These are phyloP conservation scores for Sporisorium scitamineum DNA, from an alignment of 1,284 basidiomycete species.

Conservation along the genomic window DNA sequence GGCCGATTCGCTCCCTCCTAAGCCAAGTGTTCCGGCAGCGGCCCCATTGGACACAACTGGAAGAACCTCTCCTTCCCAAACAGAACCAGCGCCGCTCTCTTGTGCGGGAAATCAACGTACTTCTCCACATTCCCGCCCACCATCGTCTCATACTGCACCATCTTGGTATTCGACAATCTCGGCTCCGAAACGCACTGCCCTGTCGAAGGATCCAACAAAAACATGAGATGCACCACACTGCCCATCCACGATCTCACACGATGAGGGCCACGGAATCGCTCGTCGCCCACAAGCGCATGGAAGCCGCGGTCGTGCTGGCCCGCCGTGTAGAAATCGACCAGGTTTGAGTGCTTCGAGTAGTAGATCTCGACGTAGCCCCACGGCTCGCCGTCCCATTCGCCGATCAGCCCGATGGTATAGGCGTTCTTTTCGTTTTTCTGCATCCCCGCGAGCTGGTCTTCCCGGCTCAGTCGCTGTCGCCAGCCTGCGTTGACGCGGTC, in stretches of 20 bases:
- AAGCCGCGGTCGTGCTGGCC: constrained; percentile 61
- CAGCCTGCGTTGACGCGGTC: constrained; percentile 65
- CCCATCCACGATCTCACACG: constrained; percentile 67
- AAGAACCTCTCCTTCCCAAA: constrained; percentile 63
- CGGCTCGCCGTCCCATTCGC: constrained; percentile 64
- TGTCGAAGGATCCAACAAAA: constrained; percentile 60
- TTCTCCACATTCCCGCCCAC: constrained; percentile 67
- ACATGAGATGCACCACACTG: constrained; percentile 63
- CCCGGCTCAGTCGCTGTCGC: constrained; percentile 56
- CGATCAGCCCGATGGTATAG: constrained; percentile 56
- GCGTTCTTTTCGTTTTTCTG: constrained; percentile 40
- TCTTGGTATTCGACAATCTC: constrained; percentile 61
- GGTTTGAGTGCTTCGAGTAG: constrained; percentile 52
- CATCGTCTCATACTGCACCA: constrained; percentile 65
- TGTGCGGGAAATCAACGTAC: constrained; percentile 63
- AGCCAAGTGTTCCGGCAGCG: constrained; percentile 38
- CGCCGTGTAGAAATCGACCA: constrained; percentile 51
- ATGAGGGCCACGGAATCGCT: constrained; percentile 62
- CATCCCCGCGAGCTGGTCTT: constrained; percentile 55
- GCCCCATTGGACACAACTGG: constrained; percentile 62
- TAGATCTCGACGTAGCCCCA: constrained; percentile 68
- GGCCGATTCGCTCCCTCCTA: no score
- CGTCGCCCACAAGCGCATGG: constrained; percentile 65
- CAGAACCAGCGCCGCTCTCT: constrained; percentile 62
- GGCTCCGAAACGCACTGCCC: constrained; percentile 60